Conservation (phyloP, 192 early-diverging fungal genomes). For the Allomyces macrogynus region DNA sequence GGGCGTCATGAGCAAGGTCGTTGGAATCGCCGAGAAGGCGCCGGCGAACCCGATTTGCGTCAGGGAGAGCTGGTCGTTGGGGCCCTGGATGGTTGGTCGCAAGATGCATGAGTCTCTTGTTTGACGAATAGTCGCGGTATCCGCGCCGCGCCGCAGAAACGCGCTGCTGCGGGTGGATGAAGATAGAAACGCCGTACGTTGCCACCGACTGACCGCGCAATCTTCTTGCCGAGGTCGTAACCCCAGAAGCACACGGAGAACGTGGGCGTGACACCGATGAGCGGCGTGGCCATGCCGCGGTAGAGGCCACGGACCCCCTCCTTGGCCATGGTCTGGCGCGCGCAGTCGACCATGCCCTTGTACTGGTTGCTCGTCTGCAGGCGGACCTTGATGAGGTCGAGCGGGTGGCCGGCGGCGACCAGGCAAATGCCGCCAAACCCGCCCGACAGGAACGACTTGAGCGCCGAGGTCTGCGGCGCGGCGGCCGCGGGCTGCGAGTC, state of each 20-base stretch:
- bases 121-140: neutral
- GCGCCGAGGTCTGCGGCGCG: constrained; percentile 11
- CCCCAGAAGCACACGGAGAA: constrained; percentile 88
- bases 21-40: constrained; percentile 82
- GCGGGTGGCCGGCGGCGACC: constrained; percentile 54
- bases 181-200: constrained; percentile 9
- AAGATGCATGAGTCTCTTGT: neutral
- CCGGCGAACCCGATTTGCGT: constrained; percentile 73
- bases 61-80: constrained; percentile 34
- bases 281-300: constrained; percentile 82
- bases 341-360: constrained; percentile 74
- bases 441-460: constrained; percentile 82
- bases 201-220: constrained; percentile 22
- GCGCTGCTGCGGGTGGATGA: neutral
- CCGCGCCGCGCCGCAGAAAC: neutral
- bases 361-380: constrained; percentile 80
- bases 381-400: constrained; percentile 85
- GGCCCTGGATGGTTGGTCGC: neutral
- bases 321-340: constrained; percentile 71
- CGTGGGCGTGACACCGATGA: constrained; percentile 86
- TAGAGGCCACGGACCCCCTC: constrained; percentile 85
- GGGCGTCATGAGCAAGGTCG: constrained; percentile 85
- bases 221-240: constrained; percentile 59
- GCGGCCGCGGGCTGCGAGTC: neutral
- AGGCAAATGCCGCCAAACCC: constrained; percentile 74